These are phyloP conservation scores for Wickerhamiella bombiphila DNA, from an alignment of 805 yeast species.

Conservation along the genomic window DNA sequence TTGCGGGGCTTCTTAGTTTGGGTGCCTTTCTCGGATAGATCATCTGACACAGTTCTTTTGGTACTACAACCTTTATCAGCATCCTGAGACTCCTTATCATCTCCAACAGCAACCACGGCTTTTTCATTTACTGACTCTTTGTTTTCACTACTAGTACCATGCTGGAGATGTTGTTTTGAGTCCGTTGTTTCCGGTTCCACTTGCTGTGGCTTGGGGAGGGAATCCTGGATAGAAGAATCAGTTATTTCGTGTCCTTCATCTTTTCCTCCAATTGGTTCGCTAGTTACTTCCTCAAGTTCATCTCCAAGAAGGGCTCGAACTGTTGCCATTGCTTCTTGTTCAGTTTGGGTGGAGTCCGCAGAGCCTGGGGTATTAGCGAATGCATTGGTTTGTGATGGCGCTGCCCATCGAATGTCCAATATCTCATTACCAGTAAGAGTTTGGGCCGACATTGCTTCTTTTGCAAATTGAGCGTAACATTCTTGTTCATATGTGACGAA, in stretches of 20 bases:
- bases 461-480: constrained; percentile 79
- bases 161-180: neutral
- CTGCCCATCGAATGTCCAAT: constrained; percentile 61
- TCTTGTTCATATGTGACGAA: constrained; percentile 61
- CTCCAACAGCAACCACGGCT: neutral
- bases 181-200: neutral
- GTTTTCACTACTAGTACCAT: neutral
- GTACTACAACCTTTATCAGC: neutral
- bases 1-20: neutral
- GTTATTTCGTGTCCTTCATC: too few relatives aligned
- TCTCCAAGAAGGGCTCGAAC: neutral
- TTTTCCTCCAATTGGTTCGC: too few relatives aligned
- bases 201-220: neutral
- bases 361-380: neutral
- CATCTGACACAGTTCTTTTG: neutral
- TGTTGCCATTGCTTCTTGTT: neutral
- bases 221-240: neutral
- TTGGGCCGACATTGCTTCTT: constrained; percentile 87
- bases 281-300: too few relatives aligned
- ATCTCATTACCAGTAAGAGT: constrained; percentile 52
- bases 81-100: neutral
- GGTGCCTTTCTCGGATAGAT: neutral
- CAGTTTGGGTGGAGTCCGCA: too few relatives aligned
- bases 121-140: neutral
- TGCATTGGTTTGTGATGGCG: neutral